Evolutionary conservation across 2,329 filamentous ascomycete species (phyloP).

Genomic region (Coniella lustricola): DNA sequence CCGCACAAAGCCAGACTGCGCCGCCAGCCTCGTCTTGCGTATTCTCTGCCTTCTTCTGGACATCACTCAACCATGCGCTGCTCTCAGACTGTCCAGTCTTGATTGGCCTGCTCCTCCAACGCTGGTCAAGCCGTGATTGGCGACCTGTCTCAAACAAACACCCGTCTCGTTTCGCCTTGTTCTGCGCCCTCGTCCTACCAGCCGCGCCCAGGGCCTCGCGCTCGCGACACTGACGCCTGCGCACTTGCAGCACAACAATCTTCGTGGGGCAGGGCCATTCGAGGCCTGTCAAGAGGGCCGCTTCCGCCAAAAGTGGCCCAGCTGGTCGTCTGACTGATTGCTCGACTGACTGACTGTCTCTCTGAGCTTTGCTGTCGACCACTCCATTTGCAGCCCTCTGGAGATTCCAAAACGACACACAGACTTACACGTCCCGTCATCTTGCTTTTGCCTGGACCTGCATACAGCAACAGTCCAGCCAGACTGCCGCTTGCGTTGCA

Average conservation of each 20-base stretch:
- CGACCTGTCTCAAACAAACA: constrained; percentile 6
- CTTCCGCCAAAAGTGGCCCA: background rate
- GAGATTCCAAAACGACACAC: too few relatives aligned
- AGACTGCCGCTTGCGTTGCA: background rate
- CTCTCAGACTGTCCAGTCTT: background rate
- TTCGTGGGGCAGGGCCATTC: background rate
- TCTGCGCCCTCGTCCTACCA: background rate
- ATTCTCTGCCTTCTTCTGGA: background rate
- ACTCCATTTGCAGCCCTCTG: too few relatives aligned
- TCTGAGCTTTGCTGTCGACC: background rate
- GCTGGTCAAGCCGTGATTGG: constrained; percentile 11
- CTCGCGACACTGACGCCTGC: background rate
- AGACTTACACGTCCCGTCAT: background rate
- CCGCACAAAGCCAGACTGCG: too few relatives aligned
- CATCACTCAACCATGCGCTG: constrained; percentile 13
- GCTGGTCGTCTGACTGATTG: background rate
- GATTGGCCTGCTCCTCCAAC: constrained; percentile 12
- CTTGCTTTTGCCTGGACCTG: background rate
- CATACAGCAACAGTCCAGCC: too few relatives aligned
- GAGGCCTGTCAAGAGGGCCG: background rate
- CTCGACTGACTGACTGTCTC: background rate
- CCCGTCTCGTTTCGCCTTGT: background rate
- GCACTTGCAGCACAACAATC: background rate
- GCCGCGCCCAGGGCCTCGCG: background rate
- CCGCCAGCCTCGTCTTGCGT: background rate